Conservation (phyloP, 2,329 filamentous ascomycete species). For the Scedosporium minutisporum region DNA sequence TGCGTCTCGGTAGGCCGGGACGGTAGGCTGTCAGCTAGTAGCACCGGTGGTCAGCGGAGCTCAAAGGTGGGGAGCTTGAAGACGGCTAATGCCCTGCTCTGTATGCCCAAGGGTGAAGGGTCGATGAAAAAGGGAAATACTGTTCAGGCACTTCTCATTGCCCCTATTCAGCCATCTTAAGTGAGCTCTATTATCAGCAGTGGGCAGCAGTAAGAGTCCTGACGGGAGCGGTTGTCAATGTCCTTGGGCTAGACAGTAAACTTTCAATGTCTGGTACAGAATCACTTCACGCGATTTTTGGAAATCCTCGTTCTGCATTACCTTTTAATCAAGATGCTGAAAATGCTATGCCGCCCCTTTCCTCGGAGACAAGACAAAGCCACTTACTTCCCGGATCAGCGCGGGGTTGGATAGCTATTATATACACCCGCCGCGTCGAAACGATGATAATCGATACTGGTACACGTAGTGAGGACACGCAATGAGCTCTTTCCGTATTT, state of each 20-base stretch:
- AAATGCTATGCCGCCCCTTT: neutral
- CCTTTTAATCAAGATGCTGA: neutral
- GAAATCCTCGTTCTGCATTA: neutral
- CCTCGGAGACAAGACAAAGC: neutral
- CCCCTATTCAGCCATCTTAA: slow-evolving; percentile 6
- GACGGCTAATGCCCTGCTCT: slow-evolving; percentile 78
- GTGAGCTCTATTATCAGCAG: neutral
- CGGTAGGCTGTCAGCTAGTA: slow-evolving; percentile 62
- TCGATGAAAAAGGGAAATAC: slow-evolving; percentile 58
- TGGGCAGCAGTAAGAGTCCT: neutral
- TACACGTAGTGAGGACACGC: neutral
- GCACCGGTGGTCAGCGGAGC: slow-evolving; percentile 85
- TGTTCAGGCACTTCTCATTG: slow-evolving; percentile 73
- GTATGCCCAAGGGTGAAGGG: slow-evolving; percentile 57
- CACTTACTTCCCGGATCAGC: neutral
- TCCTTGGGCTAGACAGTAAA: too few species aligned
- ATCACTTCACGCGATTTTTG: neutral
- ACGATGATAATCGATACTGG: neutral
- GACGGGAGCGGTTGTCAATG: too few species aligned
- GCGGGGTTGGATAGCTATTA: neutral
- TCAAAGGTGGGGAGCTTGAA: slow-evolving; percentile 82
- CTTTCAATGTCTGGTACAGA: too few species aligned
- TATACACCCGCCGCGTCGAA: neutral
- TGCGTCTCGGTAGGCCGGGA: slow-evolving; percentile 56
- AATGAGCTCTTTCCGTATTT: neutral